A percentile compares a stretch with the other conserved stretches of the same genome.
phyloP scores from a whole-genome alignment of 2,329 filamentous ascomycete species.

The Fusarium sp. region DNA sequence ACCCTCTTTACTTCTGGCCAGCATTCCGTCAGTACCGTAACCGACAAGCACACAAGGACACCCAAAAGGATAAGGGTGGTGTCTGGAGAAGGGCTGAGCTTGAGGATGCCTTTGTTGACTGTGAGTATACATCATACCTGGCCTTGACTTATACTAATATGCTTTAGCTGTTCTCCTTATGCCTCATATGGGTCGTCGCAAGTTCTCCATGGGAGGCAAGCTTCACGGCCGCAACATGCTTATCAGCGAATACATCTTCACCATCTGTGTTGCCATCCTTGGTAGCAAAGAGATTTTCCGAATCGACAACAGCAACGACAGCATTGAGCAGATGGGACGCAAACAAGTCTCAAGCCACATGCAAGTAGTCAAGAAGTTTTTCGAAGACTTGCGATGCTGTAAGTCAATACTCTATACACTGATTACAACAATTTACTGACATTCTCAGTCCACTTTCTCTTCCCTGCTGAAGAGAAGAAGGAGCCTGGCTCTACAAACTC shows the following conservation, averaged over 20 bases:
- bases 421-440: constrained; percentile 19
- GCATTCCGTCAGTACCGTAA: constrained; percentile 76
- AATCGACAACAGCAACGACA: constrained; percentile 60
- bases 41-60: constrained; percentile 74
- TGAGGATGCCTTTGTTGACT: constrained; percentile 76
- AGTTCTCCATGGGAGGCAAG: constrained; percentile 74
- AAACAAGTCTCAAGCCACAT: constrained; percentile 80
- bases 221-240: constrained; percentile 78
- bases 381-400: constrained; percentile 73
- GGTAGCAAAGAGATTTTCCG: constrained; percentile 60
- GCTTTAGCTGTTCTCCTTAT: constrained; percentile 72
- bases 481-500: constrained; percentile 73
- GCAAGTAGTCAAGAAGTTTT: constrained; percentile 77
- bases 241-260: constrained; percentile 75
- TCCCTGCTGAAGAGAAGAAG: constrained; percentile 68
- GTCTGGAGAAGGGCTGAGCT: constrained; percentile 66
- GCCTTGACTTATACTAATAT: constrained; percentile 38
- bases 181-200: constrained; percentile 75
- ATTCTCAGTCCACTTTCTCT: constrained; percentile 70
- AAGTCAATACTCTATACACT: constrained; percentile 52
- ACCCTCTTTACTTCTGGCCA: constrained; percentile 72
- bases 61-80: constrained; percentile 71
- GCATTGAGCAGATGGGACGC: constrained; percentile 63
- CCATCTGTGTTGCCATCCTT: constrained; percentile 56
- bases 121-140: constrained; percentile 57